Conservation (phyloP, 2,329 filamentous ascomycete genomes). For the Aspergillus cejpii region DNA sequence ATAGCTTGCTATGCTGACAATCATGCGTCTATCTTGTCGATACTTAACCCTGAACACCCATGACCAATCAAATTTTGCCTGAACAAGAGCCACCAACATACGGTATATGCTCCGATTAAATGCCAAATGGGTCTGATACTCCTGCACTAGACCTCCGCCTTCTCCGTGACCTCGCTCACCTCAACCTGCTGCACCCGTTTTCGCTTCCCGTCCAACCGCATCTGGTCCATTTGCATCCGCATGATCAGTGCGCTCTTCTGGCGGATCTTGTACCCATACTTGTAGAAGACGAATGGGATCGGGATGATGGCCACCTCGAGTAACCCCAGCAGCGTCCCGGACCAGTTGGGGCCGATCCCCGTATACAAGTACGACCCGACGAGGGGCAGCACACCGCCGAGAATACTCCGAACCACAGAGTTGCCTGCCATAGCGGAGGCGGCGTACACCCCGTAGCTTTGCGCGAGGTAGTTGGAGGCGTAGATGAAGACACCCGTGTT, state of each 20-base stretch:
- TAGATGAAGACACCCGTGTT: slow-evolving; percentile 79
- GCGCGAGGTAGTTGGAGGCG: slow-evolving; percentile 69
- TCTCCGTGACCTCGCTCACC: slow-evolving; percentile 9
- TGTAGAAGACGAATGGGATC: slow-evolving; percentile 72
- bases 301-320: slow-evolving; percentile 69
- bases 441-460: slow-evolving; percentile 73
- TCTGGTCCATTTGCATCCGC: slow-evolving; percentile 51
- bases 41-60: neutral
- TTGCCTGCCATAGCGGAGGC: slow-evolving; percentile 76
- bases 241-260: slow-evolving; percentile 50
- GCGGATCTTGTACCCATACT: slow-evolving; percentile 52
- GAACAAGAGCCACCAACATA: too few relatives aligned
- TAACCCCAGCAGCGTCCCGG: slow-evolving; percentile 66
- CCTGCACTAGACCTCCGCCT: slow-evolving; percentile 12
- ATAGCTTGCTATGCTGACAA: neutral
- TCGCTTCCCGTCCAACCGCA: slow-evolving; percentile 41
- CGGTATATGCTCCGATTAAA: too few relatives aligned
- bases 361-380: slow-evolving; percentile 67
- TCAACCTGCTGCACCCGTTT: slow-evolving; percentile 15
- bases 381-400: slow-evolving; percentile 73
- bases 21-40: neutral
- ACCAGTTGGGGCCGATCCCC: slow-evolving; percentile 66
- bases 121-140: too few relatives aligned
- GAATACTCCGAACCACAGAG: slow-evolving; percentile 61
- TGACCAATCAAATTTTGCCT: neutral